phyloP scores from a whole-genome alignment of 768 basidiomycete genomes.

The Sarcodon sp. region DNA sequence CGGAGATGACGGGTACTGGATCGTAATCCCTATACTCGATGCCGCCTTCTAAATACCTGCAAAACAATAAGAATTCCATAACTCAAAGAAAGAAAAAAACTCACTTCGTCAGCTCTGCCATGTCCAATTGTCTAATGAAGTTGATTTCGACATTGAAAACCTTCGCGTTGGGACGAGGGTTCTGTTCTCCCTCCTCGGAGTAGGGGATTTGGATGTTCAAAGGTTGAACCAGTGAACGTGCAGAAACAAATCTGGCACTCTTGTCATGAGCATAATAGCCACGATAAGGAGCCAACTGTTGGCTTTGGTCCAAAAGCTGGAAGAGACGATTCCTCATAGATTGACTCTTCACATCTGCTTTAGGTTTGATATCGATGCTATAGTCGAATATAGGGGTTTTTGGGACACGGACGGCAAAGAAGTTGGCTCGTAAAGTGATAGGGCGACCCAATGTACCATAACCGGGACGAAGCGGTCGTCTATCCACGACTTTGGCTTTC shows the following conservation, averaged over 20 bases:
- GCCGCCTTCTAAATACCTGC: slow-evolving; percentile 44
- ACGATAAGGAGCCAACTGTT: slow-evolving; percentile 20
- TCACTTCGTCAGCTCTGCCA: slow-evolving; percentile 19
- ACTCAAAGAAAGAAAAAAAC: slow-evolving; percentile 6
- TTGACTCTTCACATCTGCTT: slow-evolving; percentile 24
- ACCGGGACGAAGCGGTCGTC: slow-evolving; percentile 39
- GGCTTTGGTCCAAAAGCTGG: slow-evolving; percentile 33
- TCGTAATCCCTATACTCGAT: slow-evolving; percentile 43
- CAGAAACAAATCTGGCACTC: slow-evolving; percentile 28
- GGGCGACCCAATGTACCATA: slow-evolving; percentile 37
- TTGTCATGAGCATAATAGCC: slow-evolving; percentile 38
- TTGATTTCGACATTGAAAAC: slow-evolving; percentile 26
- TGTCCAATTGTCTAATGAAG: slow-evolving; percentile 17
- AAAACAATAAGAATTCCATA: neutral
- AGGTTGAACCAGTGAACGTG: slow-evolving; percentile 22
- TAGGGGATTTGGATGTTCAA: slow-evolving; percentile 20
- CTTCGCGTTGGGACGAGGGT: slow-evolving; percentile 21
- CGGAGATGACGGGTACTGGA: slow-evolving; percentile 43
- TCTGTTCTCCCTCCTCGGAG: slow-evolving; percentile 25
- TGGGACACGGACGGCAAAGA: slow-evolving; percentile 40
- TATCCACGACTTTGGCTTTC: slow-evolving; percentile 12
- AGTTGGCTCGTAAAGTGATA: slow-evolving; percentile 46
- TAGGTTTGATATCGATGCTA: slow-evolving; percentile 34
- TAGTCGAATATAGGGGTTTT: slow-evolving; percentile 42
- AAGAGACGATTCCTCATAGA: slow-evolving; percentile 38